These are phyloP conservation scores for Saccharomyces hybrid DNA, from an alignment of 1,139 yeast species.

Conservation along the genomic window DNA sequence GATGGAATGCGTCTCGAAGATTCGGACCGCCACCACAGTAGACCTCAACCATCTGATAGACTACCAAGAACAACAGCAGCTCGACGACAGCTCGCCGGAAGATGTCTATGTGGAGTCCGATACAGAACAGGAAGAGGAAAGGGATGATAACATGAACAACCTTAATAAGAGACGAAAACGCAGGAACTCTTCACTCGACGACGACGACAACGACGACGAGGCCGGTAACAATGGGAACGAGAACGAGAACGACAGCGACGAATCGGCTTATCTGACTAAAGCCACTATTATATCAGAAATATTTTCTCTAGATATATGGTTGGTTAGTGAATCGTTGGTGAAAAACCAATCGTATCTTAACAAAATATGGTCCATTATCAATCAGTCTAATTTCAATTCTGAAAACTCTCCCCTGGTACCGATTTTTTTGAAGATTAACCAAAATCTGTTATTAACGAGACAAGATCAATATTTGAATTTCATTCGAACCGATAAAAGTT, in stretches of 20 bases:
- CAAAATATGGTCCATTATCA: conserved; percentile 76
- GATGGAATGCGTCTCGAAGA: conserved; percentile 9
- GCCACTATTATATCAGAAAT: conserved; percentile 56
- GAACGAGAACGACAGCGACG: conserved; percentile 6
- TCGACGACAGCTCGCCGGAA: neutral
- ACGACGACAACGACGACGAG: conserved; percentile 13
- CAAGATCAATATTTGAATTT: conserved; percentile 46
- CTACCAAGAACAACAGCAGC: neutral
- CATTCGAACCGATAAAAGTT: conserved; percentile 40
- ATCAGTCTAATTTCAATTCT: conserved; percentile 50
- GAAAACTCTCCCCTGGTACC: conserved; percentile 44
- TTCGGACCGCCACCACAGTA: conserved; percentile 11
- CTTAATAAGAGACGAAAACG: neutral
- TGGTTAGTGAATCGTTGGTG: conserved; percentile 83
- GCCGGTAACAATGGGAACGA: conserved; percentile 9
- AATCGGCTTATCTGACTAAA: conserved; percentile 14
- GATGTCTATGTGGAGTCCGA: neutral
- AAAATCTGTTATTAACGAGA: conserved; percentile 81
- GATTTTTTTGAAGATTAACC: conserved; percentile 85
- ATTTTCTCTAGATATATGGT: conserved; percentile 90
- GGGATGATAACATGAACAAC: conserved; percentile 12
- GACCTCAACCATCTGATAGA: neutral
- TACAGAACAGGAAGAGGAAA: conserved; percentile 10
- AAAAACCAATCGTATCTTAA: conserved; percentile 59
- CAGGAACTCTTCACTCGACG: conserved; percentile 5